Conservation (phyloP, 768 basidiomycete genomes). For the Pulveroboletus frians region DNA sequence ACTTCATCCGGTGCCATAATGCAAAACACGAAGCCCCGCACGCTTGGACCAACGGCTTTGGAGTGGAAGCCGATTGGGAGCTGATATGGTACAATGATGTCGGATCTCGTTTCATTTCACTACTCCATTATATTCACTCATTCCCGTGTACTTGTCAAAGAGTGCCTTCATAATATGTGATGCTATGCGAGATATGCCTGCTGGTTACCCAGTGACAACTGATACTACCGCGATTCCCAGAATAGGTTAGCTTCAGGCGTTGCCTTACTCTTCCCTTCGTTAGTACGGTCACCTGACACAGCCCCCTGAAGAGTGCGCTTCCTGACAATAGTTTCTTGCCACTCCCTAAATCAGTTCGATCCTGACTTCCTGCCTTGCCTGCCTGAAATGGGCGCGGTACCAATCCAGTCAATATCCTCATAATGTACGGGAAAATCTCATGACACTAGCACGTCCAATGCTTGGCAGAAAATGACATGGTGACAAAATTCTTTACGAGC, state of each 20-base stretch:
- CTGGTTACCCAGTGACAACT: not conserved
- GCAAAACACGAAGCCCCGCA: constrained; percentile 97
- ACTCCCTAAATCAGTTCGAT: constrained; percentile 21
- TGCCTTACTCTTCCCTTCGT: not conserved
- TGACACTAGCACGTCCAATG: not conserved
- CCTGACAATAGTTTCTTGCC: constrained; percentile 16
- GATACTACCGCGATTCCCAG: constrained; percentile 12
- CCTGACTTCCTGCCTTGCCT: constrained; percentile 9
- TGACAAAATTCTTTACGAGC: not conserved
- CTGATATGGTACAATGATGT: constrained; percentile 49
- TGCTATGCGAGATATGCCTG: constrained; percentile 7
- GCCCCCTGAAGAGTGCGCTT: constrained; percentile 11
- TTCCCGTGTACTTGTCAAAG: constrained; percentile 20
- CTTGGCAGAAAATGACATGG: not conserved
- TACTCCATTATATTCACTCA: constrained; percentile 8
- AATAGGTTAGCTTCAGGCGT: not conserved
- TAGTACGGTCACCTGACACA: constrained; percentile 8
- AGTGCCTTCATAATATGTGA: constrained; percentile 11
- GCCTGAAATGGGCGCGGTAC: not conserved
- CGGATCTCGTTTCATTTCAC: constrained; percentile 17
- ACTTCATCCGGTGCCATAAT: constrained; percentile 46
- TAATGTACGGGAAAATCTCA: not conserved
- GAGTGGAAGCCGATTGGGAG: constrained; percentile 82
- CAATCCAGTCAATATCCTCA: not conserved
- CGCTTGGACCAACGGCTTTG: constrained; percentile 93